These are phyloP conservation scores for Aspergillus aculeatinus DNA, from an alignment of 2,329 filamentous ascomycete genomes.

Conservation along the genomic window DNA sequence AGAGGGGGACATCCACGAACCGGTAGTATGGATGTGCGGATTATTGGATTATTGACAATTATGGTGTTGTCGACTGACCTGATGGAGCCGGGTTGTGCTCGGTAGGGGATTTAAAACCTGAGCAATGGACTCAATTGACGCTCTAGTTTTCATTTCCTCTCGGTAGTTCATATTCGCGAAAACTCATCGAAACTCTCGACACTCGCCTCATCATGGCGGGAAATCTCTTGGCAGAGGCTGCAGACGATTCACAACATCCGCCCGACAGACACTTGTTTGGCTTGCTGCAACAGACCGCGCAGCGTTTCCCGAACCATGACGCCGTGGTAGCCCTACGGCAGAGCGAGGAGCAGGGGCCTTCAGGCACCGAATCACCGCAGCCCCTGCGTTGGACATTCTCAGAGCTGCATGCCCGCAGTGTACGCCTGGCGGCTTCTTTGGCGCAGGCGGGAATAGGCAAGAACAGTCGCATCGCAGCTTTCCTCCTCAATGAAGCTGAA, in stretches of 20 bases:
- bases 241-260: not conserved
- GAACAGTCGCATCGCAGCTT: not conserved
- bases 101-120: too few species aligned
- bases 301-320: not conserved
- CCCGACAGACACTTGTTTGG: not conserved
- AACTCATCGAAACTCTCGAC: not conserved
- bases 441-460: not conserved
- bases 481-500: constrained; percentile 9
- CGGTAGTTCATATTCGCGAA: not conserved
- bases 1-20: not conserved
- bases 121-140: too few species aligned
- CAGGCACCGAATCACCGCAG: not conserved
- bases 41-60: too few species aligned
- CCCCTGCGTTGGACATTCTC: not conserved
- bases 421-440: not conserved
- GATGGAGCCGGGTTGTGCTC: too few species aligned
- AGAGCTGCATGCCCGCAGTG: not conserved
- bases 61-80: too few species aligned
- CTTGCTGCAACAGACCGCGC: not conserved
- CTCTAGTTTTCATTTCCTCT: not conserved
- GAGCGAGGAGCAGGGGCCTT: not conserved
- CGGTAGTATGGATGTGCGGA: not conserved
- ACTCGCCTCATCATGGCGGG: not conserved
- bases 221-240: not conserved
- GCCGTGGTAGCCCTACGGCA: not conserved